Conservation (phyloP, 2,329 filamentous ascomycete genomes). For the Mariannaea elegans region DNA sequence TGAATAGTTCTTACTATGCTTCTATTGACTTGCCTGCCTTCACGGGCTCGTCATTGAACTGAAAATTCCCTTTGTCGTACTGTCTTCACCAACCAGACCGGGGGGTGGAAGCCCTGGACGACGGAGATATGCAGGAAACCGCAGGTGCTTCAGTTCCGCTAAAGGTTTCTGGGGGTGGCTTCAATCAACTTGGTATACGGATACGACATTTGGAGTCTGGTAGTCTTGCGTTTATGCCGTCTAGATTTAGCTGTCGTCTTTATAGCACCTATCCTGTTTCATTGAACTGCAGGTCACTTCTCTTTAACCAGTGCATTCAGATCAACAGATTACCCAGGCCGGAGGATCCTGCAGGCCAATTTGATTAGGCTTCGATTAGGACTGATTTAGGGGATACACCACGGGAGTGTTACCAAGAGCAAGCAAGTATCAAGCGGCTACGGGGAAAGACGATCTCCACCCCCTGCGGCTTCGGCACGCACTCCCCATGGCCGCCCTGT, state of each 20-base stretch:
- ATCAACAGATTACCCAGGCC: constrained; percentile 12
- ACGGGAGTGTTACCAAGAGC: constrained; percentile 38
- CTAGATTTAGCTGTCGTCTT: constrained; percentile 20
- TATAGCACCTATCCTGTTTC: constrained; percentile 17
- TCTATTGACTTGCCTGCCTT: background rate
- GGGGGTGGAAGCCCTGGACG: constrained; percentile 32
- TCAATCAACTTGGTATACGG: constrained; percentile 18
- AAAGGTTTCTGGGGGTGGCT: constrained; percentile 31
- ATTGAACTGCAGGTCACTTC: constrained; percentile 5
- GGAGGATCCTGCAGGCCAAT: constrained; percentile 19
- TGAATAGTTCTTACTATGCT: constrained; percentile 22
- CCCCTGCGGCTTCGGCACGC: constrained; percentile 27
- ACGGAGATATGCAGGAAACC: constrained; percentile 39
- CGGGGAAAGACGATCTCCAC: constrained; percentile 26
- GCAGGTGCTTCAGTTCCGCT: constrained; percentile 33
- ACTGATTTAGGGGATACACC: constrained; percentile 28
- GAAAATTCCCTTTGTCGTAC: constrained; percentile 33
- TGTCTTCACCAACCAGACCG: constrained; percentile 33
- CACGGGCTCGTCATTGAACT: constrained; percentile 13
- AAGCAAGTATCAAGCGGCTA: constrained; percentile 22
- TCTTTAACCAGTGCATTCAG: constrained; percentile 16
- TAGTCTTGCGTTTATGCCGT: constrained; percentile 14
- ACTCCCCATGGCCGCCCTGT: constrained; percentile 32
- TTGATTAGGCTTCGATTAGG: constrained; percentile 23
- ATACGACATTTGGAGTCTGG: constrained; percentile 25